Conservation (phyloP, 1,284 basidiomycete species). For the Golubevia pallescens region DNA sequence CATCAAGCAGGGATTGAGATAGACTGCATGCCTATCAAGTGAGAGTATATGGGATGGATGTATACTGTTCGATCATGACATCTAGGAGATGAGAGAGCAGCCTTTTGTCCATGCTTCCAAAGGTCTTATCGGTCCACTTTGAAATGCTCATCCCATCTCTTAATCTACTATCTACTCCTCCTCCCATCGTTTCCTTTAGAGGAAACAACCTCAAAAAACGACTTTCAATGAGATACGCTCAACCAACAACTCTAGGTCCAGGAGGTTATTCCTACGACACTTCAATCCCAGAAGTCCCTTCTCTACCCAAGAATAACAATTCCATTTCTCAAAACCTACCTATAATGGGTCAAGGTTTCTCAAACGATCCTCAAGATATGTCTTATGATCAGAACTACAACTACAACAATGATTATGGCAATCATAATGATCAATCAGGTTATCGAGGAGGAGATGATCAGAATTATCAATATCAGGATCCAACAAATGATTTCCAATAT, state of each 20-base stretch:
- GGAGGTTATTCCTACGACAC: conserved; percentile 18
- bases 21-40: no score
- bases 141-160: no score
- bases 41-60: no score
- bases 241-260: conserved; percentile 42
- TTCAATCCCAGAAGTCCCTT: no score
- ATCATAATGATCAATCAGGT: no score
- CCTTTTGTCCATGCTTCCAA: no score
- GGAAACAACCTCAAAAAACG: conserved; percentile 58
- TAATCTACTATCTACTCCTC: no score
- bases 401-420: conserved; percentile 10
- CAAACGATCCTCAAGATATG: conserved; percentile 5
- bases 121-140: no score
- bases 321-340: conserved; percentile 1
- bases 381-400: not conserved
- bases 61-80: no score
- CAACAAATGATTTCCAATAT: not conserved
- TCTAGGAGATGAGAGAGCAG: no score
- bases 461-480: not conserved
- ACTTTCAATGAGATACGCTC: conserved; percentile 59
- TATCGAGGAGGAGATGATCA: not conserved
- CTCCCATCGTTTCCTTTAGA: no score
- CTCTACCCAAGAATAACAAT: not conserved
- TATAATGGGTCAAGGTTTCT: conserved; percentile 23
- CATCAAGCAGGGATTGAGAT: no score